Evolutionary conservation across 148 eudicot genomes (phyloP), one percentile per base, ranked within the genome.

Genomic region (Cornus suecica): DNA sequence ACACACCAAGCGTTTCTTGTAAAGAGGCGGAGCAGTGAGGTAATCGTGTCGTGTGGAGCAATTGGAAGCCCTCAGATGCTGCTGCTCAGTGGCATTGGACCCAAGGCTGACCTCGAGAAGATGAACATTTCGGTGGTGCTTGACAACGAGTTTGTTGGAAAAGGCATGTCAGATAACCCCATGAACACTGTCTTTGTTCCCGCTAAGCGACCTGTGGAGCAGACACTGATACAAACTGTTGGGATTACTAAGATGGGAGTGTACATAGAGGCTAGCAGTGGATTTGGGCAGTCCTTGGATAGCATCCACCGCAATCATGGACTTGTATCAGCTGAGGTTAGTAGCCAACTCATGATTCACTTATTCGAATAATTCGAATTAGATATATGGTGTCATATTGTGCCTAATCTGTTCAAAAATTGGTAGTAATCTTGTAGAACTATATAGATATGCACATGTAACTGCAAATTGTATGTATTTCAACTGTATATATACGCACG

Each of bases 41-140:
- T 95, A 54, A 85, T 95, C 22, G 82, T 90, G 23, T 78, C 99
- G 34, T 80, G 86, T 48, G 99, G 99, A 22, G 97, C 99, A 32
- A 87, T 95, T 28, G 99, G 97, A 60, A 95, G 94, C 81, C 97
- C 99, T 62, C 97, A 95, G 27, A 54, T 95, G 80, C 86, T 95
- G 10, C 80, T 95, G 13, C 87, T 95, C 1, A 95, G 99, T 69
- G 99, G 99, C 5, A 87, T 95, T 45, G 99, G 99, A 66, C 99
- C 97, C 0, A 87, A 88, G 73, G 60, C 82, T 2, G 93, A 91
- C 62, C 91, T 95, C 20, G 31, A 86, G 10, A 90, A 79, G 52
- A 3, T 89, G 63, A 91, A 91, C 81, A 90, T 95, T 30, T 45
- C 97, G 0, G 86, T 90, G 27, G 87, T 95, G 22, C 79, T 80